Base-by-base conservation (phyloP, 1,139 yeast genomes). In the Trichomonascaceae sp. region DNA sequence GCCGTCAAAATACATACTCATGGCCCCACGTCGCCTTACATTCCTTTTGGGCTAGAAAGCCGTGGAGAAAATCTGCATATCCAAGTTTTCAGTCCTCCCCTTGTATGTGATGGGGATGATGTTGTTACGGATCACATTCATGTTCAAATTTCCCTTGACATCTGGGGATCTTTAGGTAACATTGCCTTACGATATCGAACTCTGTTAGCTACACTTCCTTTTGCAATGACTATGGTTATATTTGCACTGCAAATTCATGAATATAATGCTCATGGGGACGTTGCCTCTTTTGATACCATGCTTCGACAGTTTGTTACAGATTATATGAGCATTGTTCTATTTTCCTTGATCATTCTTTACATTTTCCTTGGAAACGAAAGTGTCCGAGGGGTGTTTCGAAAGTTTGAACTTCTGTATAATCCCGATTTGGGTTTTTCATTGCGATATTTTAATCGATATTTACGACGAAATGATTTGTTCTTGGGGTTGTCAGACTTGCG, bases 11-110 rank as follows among this genome's bases (percentile, higher is more conserved):
- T 82, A 44, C 72, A 77, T 5, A 76, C 84, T 69, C 95, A 87
- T 66, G 87, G 89, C 3, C 54, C 50, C 10, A 76, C 82, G 20
- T 83, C 95, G 0, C 96, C 97, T 0, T 90, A 74, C 64, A 79
- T 86, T 13, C 95, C 96, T 1, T 78, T 78, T 58, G 51, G 57
- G n/a, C 50, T 54, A n/a, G 49, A 53, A 27, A 30, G 30, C n/a
- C 62, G 22, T n/a, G 47, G 59, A 19, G 59, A 61, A 45, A 64
- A 66, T 22, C 59, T 74, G 24, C 69, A 68, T 43, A 52, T 74
- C 8, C 71, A 71, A 58, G 57, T 72, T 1, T 66, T 69, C 61
- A 57, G 69, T 3, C 67, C 63, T n/a, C 58, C 59, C 12, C 47
- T 47, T 17, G 46, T 48, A 45, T 51, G 55, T 17, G 64, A 43